Evolutionary conservation across 352 stramenopile species (phyloP), one percentile per base, ranked within the genome.

Genomic region (Globisporangium takayamanum): DNA sequence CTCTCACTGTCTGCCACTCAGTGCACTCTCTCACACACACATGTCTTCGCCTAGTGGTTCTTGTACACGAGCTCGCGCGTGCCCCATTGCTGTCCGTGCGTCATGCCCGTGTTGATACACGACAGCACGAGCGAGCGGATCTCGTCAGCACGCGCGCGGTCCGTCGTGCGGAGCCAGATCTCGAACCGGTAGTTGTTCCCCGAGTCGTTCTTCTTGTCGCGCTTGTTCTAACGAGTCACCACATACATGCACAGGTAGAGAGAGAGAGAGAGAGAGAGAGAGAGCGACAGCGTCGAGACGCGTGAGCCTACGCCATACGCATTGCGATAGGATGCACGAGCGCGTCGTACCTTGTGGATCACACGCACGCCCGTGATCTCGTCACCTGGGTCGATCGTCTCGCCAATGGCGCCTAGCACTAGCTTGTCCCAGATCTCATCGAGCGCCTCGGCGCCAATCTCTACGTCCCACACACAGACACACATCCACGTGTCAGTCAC

Each of bases 311-410:
- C 1, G 33, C 33, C 33, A 39, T 7, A 39, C 8, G 33, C 33
- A 12, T 12, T 1, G 33, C 7, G 6, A 39, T 12, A 39, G 33
- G 33, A 39, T 7, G 5, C 33, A 1, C 2, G 28, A 15, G 22
- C 44, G 11, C 26, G 5, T 44, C 64, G 16, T 66, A 92, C 83
- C 73, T 97, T 97, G 69, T 97, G 88, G 55, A 97, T 85, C 44
- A 97, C 78, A 62, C 89, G 87, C 36, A 94, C 84, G 50, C 89
- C 89, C n/a, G 87, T 96, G 64, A 97, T 84, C 62, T 97, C 86
- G 56, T 96, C 83, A 44, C 72, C 84, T 2, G 76, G 64, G 55
- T 96, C 87, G 42, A 97, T 89, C 6, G 86, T 78, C 66, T 97
- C 89, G 49, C 89, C 89, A 70, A 97, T 94, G 52, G 89, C 84